phyloP scores from a whole-genome alignment of 2,329 filamentous ascomycete genomes.

The Colletotrichum trifolii region DNA sequence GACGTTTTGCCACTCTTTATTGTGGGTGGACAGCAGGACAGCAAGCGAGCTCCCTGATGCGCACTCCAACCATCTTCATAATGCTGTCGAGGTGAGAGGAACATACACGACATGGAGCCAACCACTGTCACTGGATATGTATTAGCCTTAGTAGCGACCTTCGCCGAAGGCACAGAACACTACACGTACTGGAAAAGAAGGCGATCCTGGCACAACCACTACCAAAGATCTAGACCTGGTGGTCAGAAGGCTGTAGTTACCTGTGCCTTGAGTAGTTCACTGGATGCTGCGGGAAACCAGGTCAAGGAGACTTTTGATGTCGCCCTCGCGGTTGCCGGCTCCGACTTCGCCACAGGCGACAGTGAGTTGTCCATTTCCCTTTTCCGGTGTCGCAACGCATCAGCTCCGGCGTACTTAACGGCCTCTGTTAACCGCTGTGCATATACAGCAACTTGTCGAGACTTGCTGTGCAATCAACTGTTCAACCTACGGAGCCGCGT shows the following conservation, averaged over 20 bases:
- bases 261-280: constrained; percentile 49
- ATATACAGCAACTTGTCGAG: constrained; percentile 40
- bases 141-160: constrained; percentile 36
- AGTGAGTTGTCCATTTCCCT: constrained; percentile 40
- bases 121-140: constrained; percentile 39
- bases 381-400: background rate
- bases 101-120: constrained; percentile 36
- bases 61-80: background rate
- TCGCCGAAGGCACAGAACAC: constrained; percentile 36
- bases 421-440: constrained; percentile 37
- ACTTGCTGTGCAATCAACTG: constrained; percentile 44
- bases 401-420: constrained; percentile 1
- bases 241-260: constrained; percentile 35
- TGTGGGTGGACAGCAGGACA: too few species aligned
- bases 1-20: too few species aligned
- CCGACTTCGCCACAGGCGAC: constrained; percentile 49
- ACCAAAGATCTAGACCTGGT: constrained; percentile 38
- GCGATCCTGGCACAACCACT: constrained; percentile 48
- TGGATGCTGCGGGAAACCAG: constrained; percentile 44
- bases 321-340: constrained; percentile 48
- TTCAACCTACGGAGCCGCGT: constrained; percentile 41
- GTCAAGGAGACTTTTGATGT: constrained; percentile 48
- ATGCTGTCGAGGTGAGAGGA: constrained; percentile 24
- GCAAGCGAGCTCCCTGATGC: too few species aligned
- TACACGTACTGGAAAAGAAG: constrained; percentile 50